Conservation (phyloP, 306 rosid genomes). For the Ceratonia siliqua region DNA sequence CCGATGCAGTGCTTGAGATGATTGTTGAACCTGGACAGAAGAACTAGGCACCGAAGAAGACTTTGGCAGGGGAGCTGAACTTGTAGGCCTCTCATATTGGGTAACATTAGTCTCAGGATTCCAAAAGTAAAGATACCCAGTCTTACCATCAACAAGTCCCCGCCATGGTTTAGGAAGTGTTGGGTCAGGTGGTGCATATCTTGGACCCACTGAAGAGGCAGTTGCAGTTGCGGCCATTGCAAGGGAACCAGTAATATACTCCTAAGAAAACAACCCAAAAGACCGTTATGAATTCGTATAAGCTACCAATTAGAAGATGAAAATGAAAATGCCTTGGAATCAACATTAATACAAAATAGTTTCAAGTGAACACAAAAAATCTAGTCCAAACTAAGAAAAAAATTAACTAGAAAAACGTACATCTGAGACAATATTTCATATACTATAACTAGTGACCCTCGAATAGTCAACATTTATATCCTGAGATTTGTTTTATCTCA, state of each 20-base stretch:
- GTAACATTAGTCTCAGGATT: constrained; percentile 97
- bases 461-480: constrained; percentile 6
- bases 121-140: constrained; percentile 98
- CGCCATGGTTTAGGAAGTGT: constrained; percentile 96
- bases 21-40: constrained; percentile 77
- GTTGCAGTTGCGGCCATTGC: constrained; percentile 87
- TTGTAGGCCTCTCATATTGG: constrained; percentile 82
- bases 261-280: constrained; percentile 34
- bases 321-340: not conserved
- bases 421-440: not conserved
- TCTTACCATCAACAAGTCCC: constrained; percentile 98
- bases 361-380: not conserved
- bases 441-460: not conserved
- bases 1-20: constrained; percentile 57
- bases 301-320: not conserved
- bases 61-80: constrained; percentile 51
- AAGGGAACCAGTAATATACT: constrained; percentile 39
- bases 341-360: not conserved
- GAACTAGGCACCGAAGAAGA: constrained; percentile 69
- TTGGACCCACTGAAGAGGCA: constrained; percentile 73
- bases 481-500: not conserved
- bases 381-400: not conserved
- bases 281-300: not conserved
- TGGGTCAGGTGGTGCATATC: constrained; percentile 95
- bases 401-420: not conserved